Evolutionary conservation across 352 stramenopile species (phyloP).

Genomic region (Blastocystis sp.): DNA sequence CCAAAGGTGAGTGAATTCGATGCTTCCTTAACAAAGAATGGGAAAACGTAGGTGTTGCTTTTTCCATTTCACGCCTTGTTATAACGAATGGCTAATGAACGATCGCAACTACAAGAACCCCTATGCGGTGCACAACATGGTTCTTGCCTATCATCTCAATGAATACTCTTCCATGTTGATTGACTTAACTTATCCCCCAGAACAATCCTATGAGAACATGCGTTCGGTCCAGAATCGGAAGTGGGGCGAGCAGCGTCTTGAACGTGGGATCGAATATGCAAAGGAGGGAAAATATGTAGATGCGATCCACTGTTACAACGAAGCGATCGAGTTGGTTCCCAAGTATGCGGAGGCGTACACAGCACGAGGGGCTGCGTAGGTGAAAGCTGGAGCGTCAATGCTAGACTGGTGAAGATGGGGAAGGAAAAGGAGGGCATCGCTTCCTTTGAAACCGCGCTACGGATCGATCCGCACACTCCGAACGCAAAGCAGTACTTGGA

Average conservation of each 20-base stretch:
- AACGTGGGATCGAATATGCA: background rate
- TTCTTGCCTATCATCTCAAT: constrained; percentile 14
- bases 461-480: constrained; percentile 5
- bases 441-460: constrained; percentile 19
- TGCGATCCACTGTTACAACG: constrained; percentile 11
- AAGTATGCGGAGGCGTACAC: constrained; percentile 45
- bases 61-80: background rate
- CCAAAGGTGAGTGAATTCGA: background rate
- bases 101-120: constrained; percentile 6
- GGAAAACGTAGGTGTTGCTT: background rate
- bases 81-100: background rate
- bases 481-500: constrained; percentile 58
- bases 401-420: constrained; percentile 27
- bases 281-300: constrained; percentile 20
- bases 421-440: constrained; percentile 30
- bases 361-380: constrained; percentile 15
- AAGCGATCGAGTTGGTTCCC: constrained; percentile 45
- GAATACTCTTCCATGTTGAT: constrained; percentile 1
- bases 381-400: no score
- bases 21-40: background rate
- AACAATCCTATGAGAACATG: background rate
- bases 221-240: constrained; percentile 15
- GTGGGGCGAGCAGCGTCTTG: constrained; percentile 44
- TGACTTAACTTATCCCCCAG: background rate
- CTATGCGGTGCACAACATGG: constrained; percentile 52